Evolutionary conservation across 257 asterid genomes (phyloP).

Genomic region (Cinchona pubescens): DNA sequence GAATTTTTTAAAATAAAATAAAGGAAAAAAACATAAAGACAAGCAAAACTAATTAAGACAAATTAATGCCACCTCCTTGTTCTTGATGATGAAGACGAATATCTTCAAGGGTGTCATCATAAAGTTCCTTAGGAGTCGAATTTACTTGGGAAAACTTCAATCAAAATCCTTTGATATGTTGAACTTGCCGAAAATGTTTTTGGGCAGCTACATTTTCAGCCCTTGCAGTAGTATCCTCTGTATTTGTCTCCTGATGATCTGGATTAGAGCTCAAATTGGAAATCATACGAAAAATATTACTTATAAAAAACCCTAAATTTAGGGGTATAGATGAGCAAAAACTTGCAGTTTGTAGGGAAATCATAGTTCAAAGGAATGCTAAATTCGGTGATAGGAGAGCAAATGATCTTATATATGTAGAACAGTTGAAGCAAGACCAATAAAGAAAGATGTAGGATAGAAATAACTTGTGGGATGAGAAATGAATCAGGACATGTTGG

Average conservation of each 20-base stretch:
- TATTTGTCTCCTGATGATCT: background rate
- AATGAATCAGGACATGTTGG: background rate
- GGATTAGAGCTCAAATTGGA: background rate
- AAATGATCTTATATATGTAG: background rate
- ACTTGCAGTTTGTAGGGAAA: background rate
- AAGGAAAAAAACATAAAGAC: too few relatives aligned
- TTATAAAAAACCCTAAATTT: background rate
- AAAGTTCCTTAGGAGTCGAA: background rate
- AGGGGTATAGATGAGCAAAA: slow-evolving; percentile 14
- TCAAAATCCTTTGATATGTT: slow-evolving; percentile 25
- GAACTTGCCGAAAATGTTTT: slow-evolving; percentile 36
- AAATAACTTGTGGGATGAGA: background rate
- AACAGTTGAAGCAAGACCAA: background rate
- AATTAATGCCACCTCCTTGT: background rate
- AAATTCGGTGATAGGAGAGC: background rate
- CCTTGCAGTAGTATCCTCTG: background rate
- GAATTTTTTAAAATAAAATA: too few relatives aligned
- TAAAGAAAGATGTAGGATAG: background rate
- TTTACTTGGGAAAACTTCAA: background rate
- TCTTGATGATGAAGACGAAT: background rate
- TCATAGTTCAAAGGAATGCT: background rate
- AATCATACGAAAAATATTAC: background rate
- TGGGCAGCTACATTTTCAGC: slow-evolving; percentile 26
- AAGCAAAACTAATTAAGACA: too few relatives aligned
- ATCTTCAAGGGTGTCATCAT: background rate